Conservation (phyloP, 2,329 filamentous ascomycete species). For the Pseudovirgaria hyperparasitica region DNA sequence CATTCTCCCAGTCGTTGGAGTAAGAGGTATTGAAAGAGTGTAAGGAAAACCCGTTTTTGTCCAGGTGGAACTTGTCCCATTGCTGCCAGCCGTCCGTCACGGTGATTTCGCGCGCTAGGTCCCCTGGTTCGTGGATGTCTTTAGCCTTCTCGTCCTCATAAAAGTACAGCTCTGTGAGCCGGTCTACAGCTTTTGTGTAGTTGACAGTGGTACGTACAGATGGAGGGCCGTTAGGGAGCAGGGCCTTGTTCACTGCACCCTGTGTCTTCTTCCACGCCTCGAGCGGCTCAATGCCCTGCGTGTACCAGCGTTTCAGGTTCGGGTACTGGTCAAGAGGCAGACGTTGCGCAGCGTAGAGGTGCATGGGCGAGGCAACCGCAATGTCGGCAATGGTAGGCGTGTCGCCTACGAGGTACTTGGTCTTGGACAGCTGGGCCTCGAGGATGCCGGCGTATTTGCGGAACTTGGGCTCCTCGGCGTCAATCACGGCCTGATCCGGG, state of each 20-base stretch:
- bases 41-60: constrained; percentile 34
- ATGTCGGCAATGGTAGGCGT: constrained; percentile 30
- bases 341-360: constrained; percentile 20
- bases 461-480: constrained; percentile 21
- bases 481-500: constrained; percentile 23
- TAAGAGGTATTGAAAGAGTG: constrained; percentile 27
- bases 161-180: constrained; percentile 31
- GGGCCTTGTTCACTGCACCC: constrained; percentile 22
- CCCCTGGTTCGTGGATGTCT: constrained; percentile 30
- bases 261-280: constrained; percentile 28
- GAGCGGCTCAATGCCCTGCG: constrained; percentile 22
- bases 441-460: constrained; percentile 25
- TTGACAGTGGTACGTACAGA: constrained; percentile 33
- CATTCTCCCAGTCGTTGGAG: constrained; percentile 27
- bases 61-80: constrained; percentile 30
- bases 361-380: constrained; percentile 27
- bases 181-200: constrained; percentile 31
- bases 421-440: constrained; percentile 23
- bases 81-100: constrained; percentile 31
- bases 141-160: constrained; percentile 24
- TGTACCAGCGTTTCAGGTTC: constrained; percentile 26
- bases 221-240: no score
- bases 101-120: constrained; percentile 23
- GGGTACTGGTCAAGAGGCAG: constrained; percentile 28
- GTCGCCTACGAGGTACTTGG: constrained; percentile 25